phyloP scores from a whole-genome alignment of 1,284 basidiomycete genomes.

The Trametes sp. region DNA sequence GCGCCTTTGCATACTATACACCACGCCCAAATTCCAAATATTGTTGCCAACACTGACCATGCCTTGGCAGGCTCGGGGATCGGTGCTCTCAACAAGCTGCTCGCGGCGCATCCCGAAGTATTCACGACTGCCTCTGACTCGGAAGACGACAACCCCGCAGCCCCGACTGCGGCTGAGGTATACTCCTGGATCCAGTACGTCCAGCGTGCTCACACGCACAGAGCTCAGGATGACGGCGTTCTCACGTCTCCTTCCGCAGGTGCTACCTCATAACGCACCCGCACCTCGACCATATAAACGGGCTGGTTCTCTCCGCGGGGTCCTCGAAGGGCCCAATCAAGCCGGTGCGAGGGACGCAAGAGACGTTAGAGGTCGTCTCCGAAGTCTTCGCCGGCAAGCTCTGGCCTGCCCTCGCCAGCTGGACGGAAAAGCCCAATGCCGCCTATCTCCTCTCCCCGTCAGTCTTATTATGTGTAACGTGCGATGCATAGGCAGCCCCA shows the following conservation, averaged over 20 bases:
- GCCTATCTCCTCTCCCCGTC: conserved; percentile 64
- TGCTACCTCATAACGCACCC: conserved; percentile 83
- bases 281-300: conserved; percentile 83
- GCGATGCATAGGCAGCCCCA: no score
- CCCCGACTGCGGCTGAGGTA: conserved; percentile 56
- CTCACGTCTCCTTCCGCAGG: conserved; percentile 43
- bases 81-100: conserved; percentile 65
- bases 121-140: conserved; percentile 45
- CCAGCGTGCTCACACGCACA: not conserved
- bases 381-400: conserved; percentile 79
- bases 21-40: not conserved
- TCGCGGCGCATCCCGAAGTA: conserved; percentile 59
- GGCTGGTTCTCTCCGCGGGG: conserved; percentile 80
- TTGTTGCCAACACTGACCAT: no score
- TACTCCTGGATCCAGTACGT: conserved; percentile 66
- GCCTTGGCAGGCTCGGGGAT: conserved; percentile 77
- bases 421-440: conserved; percentile 64
- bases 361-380: conserved; percentile 74
- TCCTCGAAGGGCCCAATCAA: conserved; percentile 68
- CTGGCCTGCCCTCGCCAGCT: conserved; percentile 86
- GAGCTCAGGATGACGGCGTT: not conserved
- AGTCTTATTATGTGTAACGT: no score
- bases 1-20: not conserved
- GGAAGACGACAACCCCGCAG: conserved; percentile 26
- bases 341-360: conserved; percentile 66